A percentile compares a stretch with the other conserved stretches of the same genome.
Evolutionary conservation across 1,284 basidiomycete species (phyloP).

Genomic region (Pascua guehoae): DNA sequence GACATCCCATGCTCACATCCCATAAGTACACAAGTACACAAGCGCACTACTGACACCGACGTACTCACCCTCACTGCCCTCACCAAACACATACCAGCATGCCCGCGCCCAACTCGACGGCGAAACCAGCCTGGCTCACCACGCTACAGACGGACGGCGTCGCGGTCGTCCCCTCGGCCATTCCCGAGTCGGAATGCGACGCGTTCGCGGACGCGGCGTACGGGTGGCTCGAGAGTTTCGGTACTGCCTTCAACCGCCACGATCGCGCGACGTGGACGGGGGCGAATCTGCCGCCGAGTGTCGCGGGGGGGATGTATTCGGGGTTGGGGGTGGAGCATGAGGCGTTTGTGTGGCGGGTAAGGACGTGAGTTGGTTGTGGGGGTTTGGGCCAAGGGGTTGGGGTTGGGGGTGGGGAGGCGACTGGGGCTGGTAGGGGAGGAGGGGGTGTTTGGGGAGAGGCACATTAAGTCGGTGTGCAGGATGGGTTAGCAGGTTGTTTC

Average conservation of each 20-base stretch:
- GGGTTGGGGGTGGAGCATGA: constrained; percentile 35
- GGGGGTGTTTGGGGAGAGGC: too few species aligned
- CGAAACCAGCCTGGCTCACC: constrained; percentile 16
- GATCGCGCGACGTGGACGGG: constrained; percentile 31
- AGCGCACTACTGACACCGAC: too few species aligned
- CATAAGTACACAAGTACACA: too few species aligned
- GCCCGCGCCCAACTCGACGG: background rate
- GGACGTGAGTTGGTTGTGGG: background rate
- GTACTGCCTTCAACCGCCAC: constrained; percentile 34
- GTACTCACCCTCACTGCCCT: too few species aligned
- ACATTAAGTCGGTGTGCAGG: too few species aligned
- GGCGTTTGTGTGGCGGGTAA: constrained; percentile 39
- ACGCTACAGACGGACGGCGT: constrained; percentile 22
- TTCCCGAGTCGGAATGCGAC: constrained; percentile 5
- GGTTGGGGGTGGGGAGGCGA: too few species aligned
- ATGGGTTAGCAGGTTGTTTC: too few species aligned
- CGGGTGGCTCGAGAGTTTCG: constrained; percentile 22
- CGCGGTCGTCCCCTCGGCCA: constrained; percentile 15
- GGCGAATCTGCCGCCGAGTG: constrained; percentile 18
- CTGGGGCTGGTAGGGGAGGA: too few species aligned
- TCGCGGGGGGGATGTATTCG: constrained; percentile 22
- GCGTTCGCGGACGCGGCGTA: constrained; percentile 12
- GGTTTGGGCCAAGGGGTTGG: too few species aligned
- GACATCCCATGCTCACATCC: too few species aligned
- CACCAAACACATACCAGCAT: too few species aligned